Evolutionary conservation across 108 stramenopile species (phyloP), one percentile per base, ranked within the genome.

Genomic region (Skeletonema grethae): DNA sequence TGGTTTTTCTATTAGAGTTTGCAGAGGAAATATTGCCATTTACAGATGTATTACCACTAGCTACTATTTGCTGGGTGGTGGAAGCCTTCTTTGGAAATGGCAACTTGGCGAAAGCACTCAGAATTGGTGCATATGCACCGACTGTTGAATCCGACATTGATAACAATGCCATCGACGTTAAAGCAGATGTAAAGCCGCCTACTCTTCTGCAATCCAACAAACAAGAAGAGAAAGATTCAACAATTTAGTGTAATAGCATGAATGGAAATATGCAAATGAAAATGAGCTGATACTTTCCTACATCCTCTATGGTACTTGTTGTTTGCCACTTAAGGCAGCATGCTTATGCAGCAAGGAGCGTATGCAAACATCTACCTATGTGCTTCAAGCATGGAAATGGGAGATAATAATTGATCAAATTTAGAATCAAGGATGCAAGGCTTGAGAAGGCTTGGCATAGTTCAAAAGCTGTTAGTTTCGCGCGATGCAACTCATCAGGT

Each of bases 1-100:
- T 89, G 31, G 38, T 88, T 0, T 89, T 91, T 60, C 61, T 69
- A 35, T 63, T 91, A 25, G 90, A 91, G 46, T 86, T 91, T 63
- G 83, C 77, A 9, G 90, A 91, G 74, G 90, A 91, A 56, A 88
- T 91, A n/a, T 62, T 91, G 29, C 90, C 90, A 28, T 87, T 91
- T 68, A 91, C 90, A n/a, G 90, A 91, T 77, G 66, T 91, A 12
- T 45, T 91, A 13, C 90, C 90, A 2, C 71, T 91, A n/a, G 90
- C 90, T 9, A 91, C 90, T 2, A 85, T 89, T 60, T 86, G 85
- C 45, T 91, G 90, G 90, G 83, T 84, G 9, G 65, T 91, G 3
- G 90, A 91, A 35, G 84, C 90, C 1, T 89, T 76, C 70, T 85
- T 82, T 36, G 69, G 81, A 11, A 74, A 78, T 45, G 84, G 85